Evolutionary conservation across 2,329 filamentous ascomycete species (phyloP).

Genomic region (Alternaria brassicicola): DNA sequence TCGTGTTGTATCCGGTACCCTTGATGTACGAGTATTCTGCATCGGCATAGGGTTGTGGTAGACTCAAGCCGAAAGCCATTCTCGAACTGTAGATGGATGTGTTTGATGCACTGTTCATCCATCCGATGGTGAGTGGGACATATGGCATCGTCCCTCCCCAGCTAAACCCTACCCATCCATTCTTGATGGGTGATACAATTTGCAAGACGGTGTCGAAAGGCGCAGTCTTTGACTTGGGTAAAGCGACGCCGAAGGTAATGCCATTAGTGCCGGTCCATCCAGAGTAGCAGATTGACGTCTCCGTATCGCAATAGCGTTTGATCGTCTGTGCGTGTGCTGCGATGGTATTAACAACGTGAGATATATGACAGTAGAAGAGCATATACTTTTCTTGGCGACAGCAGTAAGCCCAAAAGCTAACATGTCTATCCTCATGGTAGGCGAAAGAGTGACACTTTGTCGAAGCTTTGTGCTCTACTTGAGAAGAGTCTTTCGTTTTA

Average conservation of each 20-base stretch:
- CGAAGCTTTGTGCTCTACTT: neutral
- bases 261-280: slow-evolving; percentile 50
- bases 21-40: slow-evolving; percentile 41
- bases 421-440: slow-evolving; percentile 22
- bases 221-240: slow-evolving; percentile 42
- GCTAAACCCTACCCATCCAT: slow-evolving; percentile 57
- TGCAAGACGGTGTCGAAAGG: slow-evolving; percentile 54
- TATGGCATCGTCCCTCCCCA: slow-evolving; percentile 60
- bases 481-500: slow-evolving; percentile 18
- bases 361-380: neutral
- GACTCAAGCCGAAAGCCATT: slow-evolving; percentile 49
- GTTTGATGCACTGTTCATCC: slow-evolving; percentile 51
- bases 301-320: slow-evolving; percentile 33
- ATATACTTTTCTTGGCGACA: slow-evolving; percentile 22
- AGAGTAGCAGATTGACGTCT: slow-evolving; percentile 51
- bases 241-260: slow-evolving; percentile 40
- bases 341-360: neutral
- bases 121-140: slow-evolving; percentile 55
- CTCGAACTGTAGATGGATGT: slow-evolving; percentile 52
- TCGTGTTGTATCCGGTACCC: slow-evolving; percentile 39
- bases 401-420: slow-evolving; percentile 8
- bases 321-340: slow-evolving; percentile 25
- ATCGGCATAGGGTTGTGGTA: slow-evolving; percentile 34
- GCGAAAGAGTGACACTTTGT: neutral
- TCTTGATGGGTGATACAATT: slow-evolving; percentile 51